These are phyloP conservation scores for Cryptococcus floricola DNA, from an alignment of 1,284 basidiomycete species.

Conservation along the genomic window DNA sequence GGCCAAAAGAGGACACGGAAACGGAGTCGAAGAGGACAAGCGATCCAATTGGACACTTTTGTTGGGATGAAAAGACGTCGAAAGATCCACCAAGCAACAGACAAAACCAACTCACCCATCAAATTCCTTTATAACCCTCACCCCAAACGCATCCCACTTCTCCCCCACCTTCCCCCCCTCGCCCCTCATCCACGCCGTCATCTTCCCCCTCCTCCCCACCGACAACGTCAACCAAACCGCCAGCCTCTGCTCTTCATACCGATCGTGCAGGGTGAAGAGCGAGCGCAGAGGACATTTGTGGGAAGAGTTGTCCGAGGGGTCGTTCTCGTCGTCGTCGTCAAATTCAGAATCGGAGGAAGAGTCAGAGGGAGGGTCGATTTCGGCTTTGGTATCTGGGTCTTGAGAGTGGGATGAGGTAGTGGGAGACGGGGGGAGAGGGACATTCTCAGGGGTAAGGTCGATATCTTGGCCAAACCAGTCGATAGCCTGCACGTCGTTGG, in stretches of 20 bases:
- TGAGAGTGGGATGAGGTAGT: neutral
- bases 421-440: neutral
- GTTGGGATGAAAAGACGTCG: neutral
- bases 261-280: conserved; percentile 31
- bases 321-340: conserved; percentile 14
- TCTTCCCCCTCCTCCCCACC: conserved; percentile 16
- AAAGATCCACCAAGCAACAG: neutral
- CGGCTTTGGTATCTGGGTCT: neutral
- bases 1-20: no score
- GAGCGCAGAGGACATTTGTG: conserved; percentile 27
- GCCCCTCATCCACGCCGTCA: conserved; percentile 32
- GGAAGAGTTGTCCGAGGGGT: neutral
- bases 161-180: conserved; percentile 17
- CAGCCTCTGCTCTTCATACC: conserved; percentile 36
- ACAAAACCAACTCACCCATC: conserved; percentile 22
- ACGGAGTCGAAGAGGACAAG: no score
- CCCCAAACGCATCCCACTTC: conserved; percentile 33
- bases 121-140: conserved; percentile 20
- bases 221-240: conserved; percentile 32
- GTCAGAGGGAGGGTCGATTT: conserved; percentile 5
- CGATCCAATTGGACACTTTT: no score
- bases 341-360: conserved; percentile 15
- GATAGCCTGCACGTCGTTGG: neutral
- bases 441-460: no score
- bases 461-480: conserved; percentile 16